phyloP scores from a whole-genome alignment of 305 asterid genomes.

The Solanum hybrid region DNA sequence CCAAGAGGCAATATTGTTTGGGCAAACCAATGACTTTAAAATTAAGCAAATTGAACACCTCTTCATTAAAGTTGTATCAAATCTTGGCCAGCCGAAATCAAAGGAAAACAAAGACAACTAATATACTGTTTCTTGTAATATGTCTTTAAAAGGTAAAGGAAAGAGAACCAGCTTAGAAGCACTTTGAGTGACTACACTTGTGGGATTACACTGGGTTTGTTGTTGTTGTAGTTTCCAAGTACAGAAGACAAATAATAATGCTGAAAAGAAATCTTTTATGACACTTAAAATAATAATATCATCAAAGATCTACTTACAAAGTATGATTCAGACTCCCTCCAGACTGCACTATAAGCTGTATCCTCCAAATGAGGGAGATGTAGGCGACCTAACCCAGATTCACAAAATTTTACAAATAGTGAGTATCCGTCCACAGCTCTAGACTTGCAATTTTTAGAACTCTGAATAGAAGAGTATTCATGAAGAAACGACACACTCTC shows the following conservation, averaged over 20 bases:
- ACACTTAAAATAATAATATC: background rate
- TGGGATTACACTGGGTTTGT: background rate
- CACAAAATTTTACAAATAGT: conserved; percentile 54
- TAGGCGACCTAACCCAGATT: conserved; percentile 57
- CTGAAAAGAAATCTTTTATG: background rate
- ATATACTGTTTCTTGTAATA: background rate
- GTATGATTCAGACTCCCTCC: conserved; percentile 58
- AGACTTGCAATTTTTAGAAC: conserved; percentile 14
- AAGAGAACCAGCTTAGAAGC: background rate
- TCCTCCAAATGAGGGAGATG: conserved; percentile 42
- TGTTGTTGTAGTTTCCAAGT: background rate
- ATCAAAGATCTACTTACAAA: conserved; percentile 37
- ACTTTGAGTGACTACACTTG: background rate
- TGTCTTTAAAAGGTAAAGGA: background rate
- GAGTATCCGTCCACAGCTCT: conserved; percentile 32
- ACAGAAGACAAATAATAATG: background rate
- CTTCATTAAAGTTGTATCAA: background rate
- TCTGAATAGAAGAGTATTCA: conserved; percentile 20
- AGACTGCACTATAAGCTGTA: conserved; percentile 35
- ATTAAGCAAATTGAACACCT: background rate
- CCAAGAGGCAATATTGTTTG: background rate
- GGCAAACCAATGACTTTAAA: background rate
- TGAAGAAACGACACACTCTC: conserved; percentile 13
- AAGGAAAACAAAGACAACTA: background rate
- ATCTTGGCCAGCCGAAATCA: background rate